Percentiles rank a stretch among this genome's conserved stretches.
phyloP scores from a whole-genome alignment of 2,329 filamentous ascomycete species.

The Drechslera avenae region DNA sequence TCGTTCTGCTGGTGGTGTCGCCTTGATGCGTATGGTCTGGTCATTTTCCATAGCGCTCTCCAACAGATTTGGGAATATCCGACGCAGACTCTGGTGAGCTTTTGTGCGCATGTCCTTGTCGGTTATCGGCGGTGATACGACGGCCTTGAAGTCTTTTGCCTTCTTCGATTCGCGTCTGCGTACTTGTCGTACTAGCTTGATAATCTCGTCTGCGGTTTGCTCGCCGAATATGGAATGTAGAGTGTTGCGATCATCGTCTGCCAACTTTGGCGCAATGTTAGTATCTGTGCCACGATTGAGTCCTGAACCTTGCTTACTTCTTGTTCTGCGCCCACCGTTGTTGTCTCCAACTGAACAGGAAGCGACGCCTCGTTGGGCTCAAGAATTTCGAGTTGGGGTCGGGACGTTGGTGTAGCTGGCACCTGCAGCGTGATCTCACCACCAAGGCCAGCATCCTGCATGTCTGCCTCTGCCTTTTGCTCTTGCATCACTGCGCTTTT shows the following conservation, averaged over 20 bases:
- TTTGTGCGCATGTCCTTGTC: slow-evolving; percentile 67
- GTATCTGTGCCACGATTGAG: background rate
- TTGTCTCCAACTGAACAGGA: slow-evolving; percentile 1
- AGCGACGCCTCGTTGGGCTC: slow-evolving; percentile 9
- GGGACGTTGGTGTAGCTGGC: background rate
- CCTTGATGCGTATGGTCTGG: slow-evolving; percentile 66
- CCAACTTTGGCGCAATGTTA: slow-evolving; percentile 33
- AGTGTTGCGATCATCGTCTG: slow-evolving; percentile 45
- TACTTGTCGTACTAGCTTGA: slow-evolving; percentile 62
- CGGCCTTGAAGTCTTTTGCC: slow-evolving; percentile 59
- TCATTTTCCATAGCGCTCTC: slow-evolving; percentile 78
- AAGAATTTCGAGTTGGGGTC: slow-evolving; percentile 6
- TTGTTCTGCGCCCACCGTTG: slow-evolving; percentile 20
- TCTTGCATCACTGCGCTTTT: slow-evolving; percentile 27
- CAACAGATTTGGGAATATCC: slow-evolving; percentile 77
- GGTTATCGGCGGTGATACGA: slow-evolving; percentile 60
- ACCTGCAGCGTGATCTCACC: slow-evolving; percentile 22
- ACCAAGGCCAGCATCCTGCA: slow-evolving; percentile 16
- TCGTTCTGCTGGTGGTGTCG: slow-evolving; percentile 48
- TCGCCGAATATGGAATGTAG: slow-evolving; percentile 59
- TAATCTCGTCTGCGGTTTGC: slow-evolving; percentile 56
- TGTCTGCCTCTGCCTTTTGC: slow-evolving; percentile 28
- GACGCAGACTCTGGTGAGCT: slow-evolving; percentile 71
- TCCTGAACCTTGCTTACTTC: slow-evolving; percentile 14
- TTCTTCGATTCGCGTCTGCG: slow-evolving; percentile 61